Conservation (phyloP, 768 basidiomycete species). For the Clavaria fumosa region DNA sequence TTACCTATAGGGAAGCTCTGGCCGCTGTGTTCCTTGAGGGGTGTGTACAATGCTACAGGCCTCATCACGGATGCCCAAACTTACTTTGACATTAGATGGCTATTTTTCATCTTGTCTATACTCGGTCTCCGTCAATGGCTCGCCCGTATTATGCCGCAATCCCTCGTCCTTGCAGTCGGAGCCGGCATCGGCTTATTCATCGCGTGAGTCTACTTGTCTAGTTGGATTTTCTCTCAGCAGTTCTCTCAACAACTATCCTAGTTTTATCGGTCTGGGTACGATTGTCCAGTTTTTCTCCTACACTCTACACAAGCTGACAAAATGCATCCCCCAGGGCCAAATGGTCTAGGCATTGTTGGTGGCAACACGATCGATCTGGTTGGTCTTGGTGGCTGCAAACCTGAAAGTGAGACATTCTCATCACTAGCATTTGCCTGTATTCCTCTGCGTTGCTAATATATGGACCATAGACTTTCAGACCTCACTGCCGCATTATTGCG, state of each 20-base stretch:
- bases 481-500: conserved; percentile 48
- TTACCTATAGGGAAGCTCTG: conserved; percentile 66
- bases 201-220: conserved; percentile 33
- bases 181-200: conserved; percentile 83
- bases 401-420: conserved; percentile 24
- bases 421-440: not conserved
- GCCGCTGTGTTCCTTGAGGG: conserved; percentile 83
- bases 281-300: conserved; percentile 1
- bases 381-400: conserved; percentile 57
- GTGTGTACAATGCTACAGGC: conserved; percentile 28
- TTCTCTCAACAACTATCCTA: conserved; percentile 15
- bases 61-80: not conserved
- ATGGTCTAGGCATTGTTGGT: conserved; percentile 63
- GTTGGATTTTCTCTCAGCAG: not conserved
- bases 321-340: conserved; percentile 27
- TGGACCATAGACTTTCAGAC: no score
- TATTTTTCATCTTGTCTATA: conserved; percentile 67
- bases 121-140: conserved; percentile 84
- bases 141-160: conserved; percentile 77
- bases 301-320: not conserved
- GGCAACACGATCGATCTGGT: conserved; percentile 58
- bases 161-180: conserved; percentile 71
- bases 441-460: not conserved
- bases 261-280: conserved; percentile 63
- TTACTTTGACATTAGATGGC: conserved; percentile 34